A percentile compares a stretch with the other conserved stretches of the same genome.
phyloP scores from a whole-genome alignment of 768 basidiomycete species.

The Lanmaoa pseudosensibilis region DNA sequence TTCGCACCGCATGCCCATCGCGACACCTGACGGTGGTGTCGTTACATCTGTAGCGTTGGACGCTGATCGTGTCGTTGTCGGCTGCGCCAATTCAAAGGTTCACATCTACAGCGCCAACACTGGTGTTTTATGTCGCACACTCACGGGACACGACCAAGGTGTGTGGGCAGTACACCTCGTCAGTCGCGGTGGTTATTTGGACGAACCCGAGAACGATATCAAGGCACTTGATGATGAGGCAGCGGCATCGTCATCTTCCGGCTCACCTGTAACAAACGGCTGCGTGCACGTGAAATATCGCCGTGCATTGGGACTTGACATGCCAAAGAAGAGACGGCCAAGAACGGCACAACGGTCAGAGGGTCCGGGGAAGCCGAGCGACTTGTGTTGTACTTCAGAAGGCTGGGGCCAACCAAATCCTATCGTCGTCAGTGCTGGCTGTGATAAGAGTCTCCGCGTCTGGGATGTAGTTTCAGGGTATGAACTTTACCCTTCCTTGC shows the following conservation, averaged over 20 bases:
- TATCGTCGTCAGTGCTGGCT: slow-evolving; percentile 88
- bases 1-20: slow-evolving; percentile 53
- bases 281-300: slow-evolving; percentile 39
- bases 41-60: slow-evolving; percentile 90
- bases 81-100: slow-evolving; percentile 81
- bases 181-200: slow-evolving; percentile 56
- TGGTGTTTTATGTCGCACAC: slow-evolving; percentile 72
- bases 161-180: slow-evolving; percentile 91
- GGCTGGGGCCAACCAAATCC: slow-evolving; percentile 90
- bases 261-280: slow-evolving; percentile 18
- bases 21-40: slow-evolving; percentile 53
- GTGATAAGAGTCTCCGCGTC: slow-evolving; percentile 87
- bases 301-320: slow-evolving; percentile 49
- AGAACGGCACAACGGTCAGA: slow-evolving; percentile 17
- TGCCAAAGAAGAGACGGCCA: slow-evolving; percentile 22
- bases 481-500: slow-evolving; percentile 18
- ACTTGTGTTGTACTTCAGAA: slow-evolving; percentile 62
- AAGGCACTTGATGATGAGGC: slow-evolving; percentile 9
- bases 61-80: slow-evolving; percentile 80
- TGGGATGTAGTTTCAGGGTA: slow-evolving; percentile 91
- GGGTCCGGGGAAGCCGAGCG: slow-evolving; percentile 42
- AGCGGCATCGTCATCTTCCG: neutral
- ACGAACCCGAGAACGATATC: slow-evolving; percentile 14
- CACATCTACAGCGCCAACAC: slow-evolving; percentile 81
- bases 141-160: slow-evolving; percentile 84